Evolutionary conservation across 768 basidiomycete species (phyloP).

Genomic region (Tricholomella constricta): DNA sequence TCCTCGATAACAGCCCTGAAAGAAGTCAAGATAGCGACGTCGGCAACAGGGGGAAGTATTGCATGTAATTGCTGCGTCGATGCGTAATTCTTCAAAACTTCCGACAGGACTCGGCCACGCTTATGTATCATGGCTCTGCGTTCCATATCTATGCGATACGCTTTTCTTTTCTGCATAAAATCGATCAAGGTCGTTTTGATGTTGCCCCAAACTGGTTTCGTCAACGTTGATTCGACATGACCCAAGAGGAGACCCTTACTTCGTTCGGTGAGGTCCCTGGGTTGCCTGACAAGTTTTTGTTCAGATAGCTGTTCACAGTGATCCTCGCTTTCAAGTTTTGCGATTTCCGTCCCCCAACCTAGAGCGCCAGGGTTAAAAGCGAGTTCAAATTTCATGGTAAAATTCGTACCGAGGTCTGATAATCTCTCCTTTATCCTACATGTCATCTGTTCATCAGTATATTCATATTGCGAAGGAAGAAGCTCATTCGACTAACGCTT

Average conservation of each 20-base stretch:
- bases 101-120: constrained; percentile 12
- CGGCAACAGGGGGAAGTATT: constrained; percentile 16
- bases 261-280: constrained; percentile 12
- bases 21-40: constrained; percentile 15
- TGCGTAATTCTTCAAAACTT: constrained; percentile 12
- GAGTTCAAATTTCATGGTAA: not conserved
- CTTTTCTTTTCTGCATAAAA: constrained; percentile 13
- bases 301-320: not conserved
- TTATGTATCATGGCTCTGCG: not conserved
- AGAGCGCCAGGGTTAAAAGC: not conserved
- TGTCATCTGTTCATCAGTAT: not conserved
- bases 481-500: constrained; percentile 9
- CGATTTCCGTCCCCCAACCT: constrained; percentile 22
- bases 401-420: constrained; percentile 4
- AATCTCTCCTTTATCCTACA: constrained; percentile 13
- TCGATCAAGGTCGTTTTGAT: constrained; percentile 16
- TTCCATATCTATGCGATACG: constrained; percentile 13
- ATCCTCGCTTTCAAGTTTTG: constrained; percentile 2
- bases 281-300: constrained; percentile 16
- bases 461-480: not conserved
- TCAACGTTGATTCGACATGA: not conserved
- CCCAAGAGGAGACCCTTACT: not conserved
- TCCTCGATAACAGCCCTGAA: constrained; percentile 19
- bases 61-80: constrained; percentile 12
- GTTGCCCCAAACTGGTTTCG: constrained; percentile 18